A percentile compares a stretch with the other conserved stretches of the same genome.
These are phyloP conservation scores for Chalaropsis ovoidea DNA, from an alignment of 2,329 filamentous ascomycete genomes.

Conservation along the genomic window DNA sequence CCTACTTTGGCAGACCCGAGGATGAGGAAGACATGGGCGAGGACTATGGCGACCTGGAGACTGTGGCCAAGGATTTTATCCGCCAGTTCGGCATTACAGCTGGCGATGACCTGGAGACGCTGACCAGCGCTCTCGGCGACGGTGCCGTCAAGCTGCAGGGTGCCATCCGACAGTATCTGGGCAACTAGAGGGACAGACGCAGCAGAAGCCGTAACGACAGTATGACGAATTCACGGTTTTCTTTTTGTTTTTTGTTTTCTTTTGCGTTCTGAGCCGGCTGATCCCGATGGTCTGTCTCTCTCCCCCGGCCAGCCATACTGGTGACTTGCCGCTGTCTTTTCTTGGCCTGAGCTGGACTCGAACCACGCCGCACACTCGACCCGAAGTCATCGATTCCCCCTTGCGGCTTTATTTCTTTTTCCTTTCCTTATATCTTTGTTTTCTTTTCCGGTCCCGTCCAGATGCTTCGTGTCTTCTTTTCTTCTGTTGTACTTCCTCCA, in stretches of 20 bases:
- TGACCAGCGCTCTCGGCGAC: slow-evolving; percentile 73
- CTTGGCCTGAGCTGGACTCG: slow-evolving; percentile 10
- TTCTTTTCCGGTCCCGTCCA: background rate
- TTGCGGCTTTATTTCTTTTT: slow-evolving; percentile 19
- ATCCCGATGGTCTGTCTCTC: background rate
- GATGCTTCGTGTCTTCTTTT: background rate
- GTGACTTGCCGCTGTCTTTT: slow-evolving; percentile 11
- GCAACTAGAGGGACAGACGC: slow-evolving; percentile 37
- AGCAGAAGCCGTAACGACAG: background rate
- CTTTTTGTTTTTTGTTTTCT: slow-evolving; percentile 2
- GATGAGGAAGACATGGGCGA: slow-evolving; percentile 56
- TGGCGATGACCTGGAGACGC: slow-evolving; percentile 87
- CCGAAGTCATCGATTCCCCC: background rate
- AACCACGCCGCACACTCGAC: background rate
- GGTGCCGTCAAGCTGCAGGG: slow-evolving; percentile 77
- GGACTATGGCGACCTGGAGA: slow-evolving; percentile 83
- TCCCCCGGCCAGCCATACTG: background rate
- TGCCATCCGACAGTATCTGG: slow-evolving; percentile 54
- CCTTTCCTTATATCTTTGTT: slow-evolving; percentile 1
- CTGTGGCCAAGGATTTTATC: slow-evolving; percentile 91
- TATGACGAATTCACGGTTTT: background rate
- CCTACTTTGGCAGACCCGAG: slow-evolving; percentile 91
- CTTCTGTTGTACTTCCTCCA: background rate
- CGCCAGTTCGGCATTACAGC: slow-evolving; percentile 91
- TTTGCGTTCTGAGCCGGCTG: background rate